phyloP scores from a whole-genome alignment of 495 filamentous ascomycete genomes.

The Daldinia grandis region DNA sequence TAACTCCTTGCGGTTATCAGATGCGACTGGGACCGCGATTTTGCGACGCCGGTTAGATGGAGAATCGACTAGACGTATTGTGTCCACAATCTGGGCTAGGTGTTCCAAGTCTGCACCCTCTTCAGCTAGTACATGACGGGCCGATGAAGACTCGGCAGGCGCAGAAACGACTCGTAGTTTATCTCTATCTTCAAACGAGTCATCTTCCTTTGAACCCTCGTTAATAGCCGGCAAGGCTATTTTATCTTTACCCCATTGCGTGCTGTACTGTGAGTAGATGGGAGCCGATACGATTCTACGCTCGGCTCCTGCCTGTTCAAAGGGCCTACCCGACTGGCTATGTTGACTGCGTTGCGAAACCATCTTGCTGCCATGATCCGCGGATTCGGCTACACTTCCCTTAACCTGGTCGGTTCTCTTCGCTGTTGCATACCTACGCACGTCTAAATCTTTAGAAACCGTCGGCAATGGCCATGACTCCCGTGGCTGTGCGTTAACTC shows the following conservation, averaged over 20 bases:
- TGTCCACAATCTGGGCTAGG: slow-evolving; percentile 51
- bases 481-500: slow-evolving; percentile 33
- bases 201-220: slow-evolving; percentile 53
- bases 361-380: not conserved
- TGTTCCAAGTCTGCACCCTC: slow-evolving; percentile 49
- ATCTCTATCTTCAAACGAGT: slow-evolving; percentile 34
- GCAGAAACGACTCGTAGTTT: slow-evolving; percentile 45
- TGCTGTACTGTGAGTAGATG: slow-evolving; percentile 49
- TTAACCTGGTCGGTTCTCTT: slow-evolving; percentile 19
- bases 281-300: slow-evolving; percentile 66
- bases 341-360: slow-evolving; percentile 13
- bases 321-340: slow-evolving; percentile 1
- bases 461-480: slow-evolving; percentile 59
- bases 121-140: slow-evolving; percentile 23
- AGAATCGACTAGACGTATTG: slow-evolving; percentile 61
- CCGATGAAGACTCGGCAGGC: slow-evolving; percentile 37
- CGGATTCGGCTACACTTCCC: not conserved
- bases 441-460: slow-evolving; percentile 58
- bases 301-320: slow-evolving; percentile 37
- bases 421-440: slow-evolving; percentile 34
- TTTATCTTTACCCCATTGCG: slow-evolving; percentile 48
- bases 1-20: slow-evolving; percentile 65
- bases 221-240: slow-evolving; percentile 61
- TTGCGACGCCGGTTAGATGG: slow-evolving; percentile 37
- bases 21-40: slow-evolving; percentile 48